Percentiles rank a stretch among this genome's conserved stretches.
Conservation (phyloP, 345 rosid species). For the Citropsis articulata region DNA sequence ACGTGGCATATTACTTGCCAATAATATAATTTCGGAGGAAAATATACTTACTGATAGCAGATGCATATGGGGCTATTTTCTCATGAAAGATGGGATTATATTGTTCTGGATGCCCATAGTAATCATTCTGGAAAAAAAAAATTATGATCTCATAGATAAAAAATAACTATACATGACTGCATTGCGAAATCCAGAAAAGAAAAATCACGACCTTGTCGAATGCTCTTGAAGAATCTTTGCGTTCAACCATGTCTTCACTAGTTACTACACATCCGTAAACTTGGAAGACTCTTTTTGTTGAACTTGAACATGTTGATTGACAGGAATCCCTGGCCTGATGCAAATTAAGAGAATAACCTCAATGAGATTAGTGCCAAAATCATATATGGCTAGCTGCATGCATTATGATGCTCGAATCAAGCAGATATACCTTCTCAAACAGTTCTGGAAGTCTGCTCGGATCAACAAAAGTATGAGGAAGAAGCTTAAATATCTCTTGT, state of each 20-base stretch:
- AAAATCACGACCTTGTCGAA: constrained; percentile 36
- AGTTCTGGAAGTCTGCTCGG: constrained; percentile 71
- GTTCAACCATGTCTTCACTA: constrained; percentile 51
- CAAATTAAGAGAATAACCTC: not conserved
- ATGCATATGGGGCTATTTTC: constrained; percentile 64
- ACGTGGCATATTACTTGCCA: not conserved
- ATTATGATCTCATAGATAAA: too few relatives aligned
- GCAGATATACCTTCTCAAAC: constrained; percentile 45
- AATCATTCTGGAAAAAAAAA: constrained; percentile 53
- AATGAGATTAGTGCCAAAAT: not conserved
- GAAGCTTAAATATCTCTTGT: constrained; percentile 54
- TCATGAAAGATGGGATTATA: constrained; percentile 69
- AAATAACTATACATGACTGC: not conserved
- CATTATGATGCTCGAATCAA: not conserved
- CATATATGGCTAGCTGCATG: not conserved
- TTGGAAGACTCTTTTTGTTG: constrained; percentile 41
- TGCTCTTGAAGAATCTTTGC: constrained; percentile 33
- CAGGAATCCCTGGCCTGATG: constrained; percentile 28
- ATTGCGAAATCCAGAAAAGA: not conserved
- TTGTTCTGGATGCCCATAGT: constrained; percentile 84
- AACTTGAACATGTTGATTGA: constrained; percentile 14
- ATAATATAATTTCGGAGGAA: not conserved
- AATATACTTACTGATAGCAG: constrained; percentile 56
- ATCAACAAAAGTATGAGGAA: constrained; percentile 84
- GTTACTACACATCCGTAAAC: constrained; percentile 58